phyloP scores from a whole-genome alignment of 1,284 basidiomycete species.

The Lignosus rhinocerotis region DNA sequence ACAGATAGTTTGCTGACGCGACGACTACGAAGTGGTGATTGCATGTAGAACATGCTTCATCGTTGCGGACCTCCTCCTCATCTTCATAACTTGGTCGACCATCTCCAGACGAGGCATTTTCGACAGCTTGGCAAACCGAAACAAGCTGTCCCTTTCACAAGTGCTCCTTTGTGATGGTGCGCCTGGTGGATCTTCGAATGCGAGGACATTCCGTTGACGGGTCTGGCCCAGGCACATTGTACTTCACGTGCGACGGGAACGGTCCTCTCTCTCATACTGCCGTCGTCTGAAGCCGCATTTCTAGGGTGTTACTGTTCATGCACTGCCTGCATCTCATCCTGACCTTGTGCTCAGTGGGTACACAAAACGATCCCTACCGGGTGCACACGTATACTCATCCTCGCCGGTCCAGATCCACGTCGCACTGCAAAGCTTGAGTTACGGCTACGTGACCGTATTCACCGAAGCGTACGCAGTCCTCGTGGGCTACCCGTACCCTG shows the following conservation, averaged over 20 bases:
- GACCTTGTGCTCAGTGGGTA: background rate
- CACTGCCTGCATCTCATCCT: background rate
- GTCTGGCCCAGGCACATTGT: background rate
- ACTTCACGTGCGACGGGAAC: background rate
- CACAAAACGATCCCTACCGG: background rate
- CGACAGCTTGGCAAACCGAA: background rate
- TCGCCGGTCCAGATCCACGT: background rate
- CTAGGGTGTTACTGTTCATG: background rate
- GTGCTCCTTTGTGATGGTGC: background rate
- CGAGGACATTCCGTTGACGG: background rate
- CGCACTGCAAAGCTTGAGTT: background rate
- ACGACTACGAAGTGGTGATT: background rate
- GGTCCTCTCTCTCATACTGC: background rate
- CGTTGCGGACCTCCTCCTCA: background rate
- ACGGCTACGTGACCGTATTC: background rate
- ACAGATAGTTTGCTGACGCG: background rate
- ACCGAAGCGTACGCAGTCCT: background rate
- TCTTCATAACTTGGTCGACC: background rate
- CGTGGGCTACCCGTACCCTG: background rate
- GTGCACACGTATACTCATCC: no score
- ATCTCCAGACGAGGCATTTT: background rate
- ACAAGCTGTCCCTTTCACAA: background rate
- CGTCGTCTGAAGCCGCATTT: no score
- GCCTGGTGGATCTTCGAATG: background rate
- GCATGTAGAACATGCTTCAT: slow-evolving; percentile 2